Percentiles rank a stretch among this genome's conserved stretches.
Evolutionary conservation across 1,139 yeast species (phyloP).

Genomic region (Yamadazyma atlantica): DNA sequence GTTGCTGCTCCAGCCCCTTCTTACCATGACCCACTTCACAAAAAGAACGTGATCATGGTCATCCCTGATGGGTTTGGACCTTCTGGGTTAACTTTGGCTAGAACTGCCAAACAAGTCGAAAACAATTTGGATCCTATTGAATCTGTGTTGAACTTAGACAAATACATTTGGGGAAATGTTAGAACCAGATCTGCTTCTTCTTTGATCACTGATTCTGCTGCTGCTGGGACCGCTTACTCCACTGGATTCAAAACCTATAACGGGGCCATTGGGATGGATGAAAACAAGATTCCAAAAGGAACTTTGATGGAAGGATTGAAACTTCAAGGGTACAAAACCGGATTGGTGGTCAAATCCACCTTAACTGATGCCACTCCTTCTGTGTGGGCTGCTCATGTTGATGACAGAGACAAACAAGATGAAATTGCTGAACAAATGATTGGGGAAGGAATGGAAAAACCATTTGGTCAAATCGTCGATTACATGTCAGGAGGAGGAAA

Average conservation of each 20-base stretch:
- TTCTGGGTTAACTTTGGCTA: slow-evolving; percentile 70
- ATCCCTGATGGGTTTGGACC: slow-evolving; percentile 96
- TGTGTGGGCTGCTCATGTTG: slow-evolving; percentile 71
- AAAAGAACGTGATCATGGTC: slow-evolving; percentile 69
- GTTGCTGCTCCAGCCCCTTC: slow-evolving; percentile 8
- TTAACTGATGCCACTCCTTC: slow-evolving; percentile 69
- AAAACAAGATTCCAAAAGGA: slow-evolving; percentile 67
- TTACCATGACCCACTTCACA: slow-evolving; percentile 6
- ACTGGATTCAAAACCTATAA: slow-evolving; percentile 79
- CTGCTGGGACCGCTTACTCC: slow-evolving; percentile 90
- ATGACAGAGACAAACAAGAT: slow-evolving; percentile 65
- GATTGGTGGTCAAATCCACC: slow-evolving; percentile 83
- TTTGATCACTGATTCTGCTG: slow-evolving; percentile 85
- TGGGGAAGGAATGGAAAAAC: slow-evolving; percentile 22
- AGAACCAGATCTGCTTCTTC: slow-evolving; percentile 74
- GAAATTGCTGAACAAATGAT: slow-evolving; percentile 77
- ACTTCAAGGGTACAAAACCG: slow-evolving; percentile 72
- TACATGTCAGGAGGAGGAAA: slow-evolving; percentile 89
- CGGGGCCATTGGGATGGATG: slow-evolving; percentile 78
- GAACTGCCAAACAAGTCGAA: slow-evolving; percentile 63
- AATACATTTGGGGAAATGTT: slow-evolving; percentile 69
- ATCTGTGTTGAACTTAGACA: slow-evolving; percentile 54
- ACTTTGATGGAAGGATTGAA: slow-evolving; percentile 84
- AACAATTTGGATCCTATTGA: slow-evolving; percentile 23
- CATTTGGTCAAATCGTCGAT: slow-evolving; percentile 48